A percentile compares a stretch with the other conserved stretches of the same genome.
Evolutionary conservation across 2,329 filamentous ascomycete genomes (phyloP).

Genomic region (Zymoseptoria pseudotritici): DNA sequence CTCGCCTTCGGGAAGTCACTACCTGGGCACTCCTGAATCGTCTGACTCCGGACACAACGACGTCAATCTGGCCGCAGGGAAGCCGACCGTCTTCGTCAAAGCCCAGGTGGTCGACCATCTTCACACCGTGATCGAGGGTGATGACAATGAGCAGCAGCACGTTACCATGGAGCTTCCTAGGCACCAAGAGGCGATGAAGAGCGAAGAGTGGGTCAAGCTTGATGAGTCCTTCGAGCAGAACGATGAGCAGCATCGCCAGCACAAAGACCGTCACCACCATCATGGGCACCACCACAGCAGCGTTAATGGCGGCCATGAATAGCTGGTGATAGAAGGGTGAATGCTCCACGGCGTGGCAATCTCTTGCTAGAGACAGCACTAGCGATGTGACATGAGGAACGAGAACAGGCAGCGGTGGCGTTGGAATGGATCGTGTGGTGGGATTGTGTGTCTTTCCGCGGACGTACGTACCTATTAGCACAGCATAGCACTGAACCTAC

Average conservation of each 20-base stretch:
- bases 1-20: neutral
- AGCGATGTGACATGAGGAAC: neutral
- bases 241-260: neutral
- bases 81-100: neutral
- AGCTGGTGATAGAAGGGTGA: neutral
- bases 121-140: neutral
- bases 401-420: neutral
- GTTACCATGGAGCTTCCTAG: neutral
- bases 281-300: neutral
- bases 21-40: neutral
- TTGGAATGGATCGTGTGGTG: neutral
- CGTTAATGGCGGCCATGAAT: neutral
- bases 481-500: neutral
- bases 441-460: neutral
- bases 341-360: neutral
- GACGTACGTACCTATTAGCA: neutral
- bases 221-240: neutral
- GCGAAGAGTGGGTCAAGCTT: neutral
- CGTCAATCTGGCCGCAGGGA: slow-evolving; percentile 7
- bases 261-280: neutral
- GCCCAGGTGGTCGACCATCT: neutral
- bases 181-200: neutral
- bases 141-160: neutral
- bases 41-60: slow-evolving; percentile 4
- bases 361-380: neutral